Evolutionary conservation across 352 stramenopile genomes (phyloP), one percentile per base, ranked within the genome.

Genomic region (Pilasporangium apinafurcum): DNA sequence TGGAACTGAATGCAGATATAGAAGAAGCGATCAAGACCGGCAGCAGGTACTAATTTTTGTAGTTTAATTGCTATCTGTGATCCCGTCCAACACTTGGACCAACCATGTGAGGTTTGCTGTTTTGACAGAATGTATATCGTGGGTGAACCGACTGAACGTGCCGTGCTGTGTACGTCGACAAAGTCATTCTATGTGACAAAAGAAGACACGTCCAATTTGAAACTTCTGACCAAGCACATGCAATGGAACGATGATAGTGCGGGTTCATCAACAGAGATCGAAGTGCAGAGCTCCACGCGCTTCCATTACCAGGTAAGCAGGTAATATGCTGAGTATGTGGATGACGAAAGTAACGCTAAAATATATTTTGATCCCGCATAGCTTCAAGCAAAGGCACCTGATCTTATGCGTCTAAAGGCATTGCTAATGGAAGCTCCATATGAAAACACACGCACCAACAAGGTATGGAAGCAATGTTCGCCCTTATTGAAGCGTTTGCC

Each of bases 161-260:
- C 81, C 1, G 78, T 88, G 32, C 44, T 93, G 31, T 91, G 78
- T 51, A 91, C 78, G 28, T 44, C 66, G 9, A 64, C 65, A 43
- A 73, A 76, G 48, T 87, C 78, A 13, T 93, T 69, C 53, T 79
- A 65, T 46, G 57, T 93, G 16, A 73, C 67, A 27, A 90, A 89
- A 26, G 81, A 93, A 36, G 79, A 90, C 36, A 90, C 74, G 32
- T 91, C 76, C 9, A 93, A 93, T 37, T 49, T 90, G 32, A 76
- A 79, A 3, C 51, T 93, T 16, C 40, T 93, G 3, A 89, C 75
- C 12, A 60, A 59, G 8, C 67, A 88, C 44, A 71, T 40, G 18
- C 17, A 78, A 22, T 91, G 78, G 78, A 59, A 37, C 18, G 53
- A 53, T 34, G 42, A 16, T 9, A n/a, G 13, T 21, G 25, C 34